Conservation (phyloP, 1,139 yeast genomes). For the Hemisphaericaspora xylanilytica region DNA sequence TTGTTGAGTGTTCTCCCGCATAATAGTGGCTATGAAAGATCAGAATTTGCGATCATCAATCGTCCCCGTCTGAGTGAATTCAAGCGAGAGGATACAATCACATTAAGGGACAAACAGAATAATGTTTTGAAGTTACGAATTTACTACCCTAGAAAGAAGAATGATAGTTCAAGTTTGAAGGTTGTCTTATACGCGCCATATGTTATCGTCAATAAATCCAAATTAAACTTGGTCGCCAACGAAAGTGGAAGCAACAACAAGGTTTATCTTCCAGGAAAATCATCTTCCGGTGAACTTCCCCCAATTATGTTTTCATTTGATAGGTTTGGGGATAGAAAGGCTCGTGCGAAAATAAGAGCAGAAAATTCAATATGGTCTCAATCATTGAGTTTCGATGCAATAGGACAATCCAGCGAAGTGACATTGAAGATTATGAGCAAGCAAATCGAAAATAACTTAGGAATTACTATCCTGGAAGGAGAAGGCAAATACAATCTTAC, state of each 20-base stretch:
- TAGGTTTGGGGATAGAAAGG: slow-evolving; percentile 52
- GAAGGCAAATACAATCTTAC: slow-evolving; percentile 77
- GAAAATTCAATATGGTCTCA: slow-evolving; percentile 75
- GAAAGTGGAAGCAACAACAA: slow-evolving; percentile 58
- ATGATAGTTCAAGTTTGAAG: slow-evolving; percentile 50
- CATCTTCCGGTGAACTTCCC: slow-evolving; percentile 25
- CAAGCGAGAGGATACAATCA: slow-evolving; percentile 51
- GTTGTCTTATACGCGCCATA: slow-evolving; percentile 83
- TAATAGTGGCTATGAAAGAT: slow-evolving; percentile 60
- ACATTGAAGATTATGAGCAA: slow-evolving; percentile 55
- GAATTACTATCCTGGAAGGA: slow-evolving; percentile 79
- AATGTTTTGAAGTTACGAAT: slow-evolving; percentile 57
- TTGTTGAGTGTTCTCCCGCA: slow-evolving; percentile 70
- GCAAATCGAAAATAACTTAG: slow-evolving; percentile 71
- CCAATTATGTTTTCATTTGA: slow-evolving; percentile 90
- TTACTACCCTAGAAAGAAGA: slow-evolving; percentile 54
- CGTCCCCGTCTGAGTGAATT: slow-evolving; percentile 55
- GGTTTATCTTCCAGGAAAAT: slow-evolving; percentile 30
- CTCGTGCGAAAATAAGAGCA: slow-evolving; percentile 67
- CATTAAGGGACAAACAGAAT: slow-evolving; percentile 24
- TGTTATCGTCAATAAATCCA: slow-evolving; percentile 76
- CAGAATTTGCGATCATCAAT: slow-evolving; percentile 81
- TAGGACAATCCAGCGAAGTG: slow-evolving; percentile 78
- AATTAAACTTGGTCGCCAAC: slow-evolving; percentile 56
- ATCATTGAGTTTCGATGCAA: slow-evolving; percentile 82